Evolutionary conservation across 2,329 filamentous ascomycete species (phyloP).

Genomic region (Ceratocystis diversiconidia): DNA sequence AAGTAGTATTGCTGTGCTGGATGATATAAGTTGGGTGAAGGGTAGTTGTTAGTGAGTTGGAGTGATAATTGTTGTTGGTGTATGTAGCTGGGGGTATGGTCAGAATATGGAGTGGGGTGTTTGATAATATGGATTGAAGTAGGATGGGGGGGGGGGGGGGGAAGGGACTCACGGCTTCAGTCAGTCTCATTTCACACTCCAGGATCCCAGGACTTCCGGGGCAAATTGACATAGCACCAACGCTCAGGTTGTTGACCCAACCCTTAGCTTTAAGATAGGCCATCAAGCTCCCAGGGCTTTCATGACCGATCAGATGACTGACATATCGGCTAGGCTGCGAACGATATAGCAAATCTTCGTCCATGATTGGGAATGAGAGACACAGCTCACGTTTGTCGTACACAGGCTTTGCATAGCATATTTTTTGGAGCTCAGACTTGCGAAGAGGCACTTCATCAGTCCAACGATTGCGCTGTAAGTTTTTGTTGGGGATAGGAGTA

Average conservation of each 20-base stretch:
- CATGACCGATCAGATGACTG: slow-evolving; percentile 79
- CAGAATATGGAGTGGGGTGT: no score
- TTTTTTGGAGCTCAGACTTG: slow-evolving; percentile 41
- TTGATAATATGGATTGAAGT: no score
- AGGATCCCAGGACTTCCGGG: slow-evolving; percentile 67
- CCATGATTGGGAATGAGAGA: slow-evolving; percentile 70
- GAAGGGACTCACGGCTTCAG: slow-evolving; percentile 49
- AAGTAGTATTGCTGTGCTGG: no score
- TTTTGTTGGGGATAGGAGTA: slow-evolving; percentile 65
- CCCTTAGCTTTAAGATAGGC: slow-evolving; percentile 81
- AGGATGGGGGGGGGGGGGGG: no score
- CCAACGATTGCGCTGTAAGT: slow-evolving; percentile 49
- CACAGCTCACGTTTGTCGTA: slow-evolving; percentile 73
- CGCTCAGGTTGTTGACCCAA: slow-evolving; percentile 72
- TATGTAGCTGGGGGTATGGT: no score
- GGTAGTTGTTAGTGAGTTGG: no score
- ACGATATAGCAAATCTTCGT: slow-evolving; percentile 67
- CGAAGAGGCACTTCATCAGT: slow-evolving; percentile 36
- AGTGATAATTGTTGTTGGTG: no score
- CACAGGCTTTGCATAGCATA: slow-evolving; percentile 80
- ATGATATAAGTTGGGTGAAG: no score
- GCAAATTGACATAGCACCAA: slow-evolving; percentile 61
- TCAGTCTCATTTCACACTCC: slow-evolving; percentile 63
- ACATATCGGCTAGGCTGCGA: slow-evolving; percentile 75
- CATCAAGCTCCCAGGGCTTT: slow-evolving; percentile 83